Base-by-base conservation (phyloP, 2,329 filamentous ascomycete species). In the Talaromyces amestolkiae region DNA sequence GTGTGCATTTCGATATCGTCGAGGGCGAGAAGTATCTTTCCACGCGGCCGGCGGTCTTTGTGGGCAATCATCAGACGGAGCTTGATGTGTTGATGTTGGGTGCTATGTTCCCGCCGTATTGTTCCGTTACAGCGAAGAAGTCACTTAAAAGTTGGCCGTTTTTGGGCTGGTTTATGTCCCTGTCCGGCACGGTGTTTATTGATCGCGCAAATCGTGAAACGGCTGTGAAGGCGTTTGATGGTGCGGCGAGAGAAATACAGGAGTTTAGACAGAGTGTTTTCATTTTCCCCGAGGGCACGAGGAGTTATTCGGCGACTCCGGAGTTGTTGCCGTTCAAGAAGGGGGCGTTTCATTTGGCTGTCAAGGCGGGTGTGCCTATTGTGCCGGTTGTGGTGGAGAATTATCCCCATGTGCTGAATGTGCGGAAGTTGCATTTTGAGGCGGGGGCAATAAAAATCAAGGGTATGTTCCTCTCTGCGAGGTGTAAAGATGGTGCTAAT, bases 61-160 rank as follows among this genome's bases (percentile, higher is more conserved):
- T 99, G 71, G 91, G 91, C 47, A 98, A 98, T 80, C 95, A 99
- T 81, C 95, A 99, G 84, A 92, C 91, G 24, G 95, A 98, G 81
- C 87, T 99, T 70, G 95, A 99, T 75, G 91, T 99, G 47, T 85
- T 97, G 66, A 91, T 97, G 87, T 86, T 99, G 33, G 95, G 93
- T 68, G 83, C 85, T 78, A 87, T 97, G 73, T 98, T 97, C 80
- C 95, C 95, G 58, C 89, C 87, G 73, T 93, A 96, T 83, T 96
- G 91, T 83, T 93, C 89, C 73, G 91, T 99, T 66, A 97, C 94
- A 27, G 93, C 94, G 56, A 99, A 99, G 85, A 89, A 89, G 73
- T 91, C 87, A 64, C 82, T 99, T 74, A 90, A 89, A 77, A 87
- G 85, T 68, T 81, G 90, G 41, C 95, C 95, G 0, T 87, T 99